Conservation (phyloP, 768 basidiomycete species). For the Russula brevipes region DNA sequence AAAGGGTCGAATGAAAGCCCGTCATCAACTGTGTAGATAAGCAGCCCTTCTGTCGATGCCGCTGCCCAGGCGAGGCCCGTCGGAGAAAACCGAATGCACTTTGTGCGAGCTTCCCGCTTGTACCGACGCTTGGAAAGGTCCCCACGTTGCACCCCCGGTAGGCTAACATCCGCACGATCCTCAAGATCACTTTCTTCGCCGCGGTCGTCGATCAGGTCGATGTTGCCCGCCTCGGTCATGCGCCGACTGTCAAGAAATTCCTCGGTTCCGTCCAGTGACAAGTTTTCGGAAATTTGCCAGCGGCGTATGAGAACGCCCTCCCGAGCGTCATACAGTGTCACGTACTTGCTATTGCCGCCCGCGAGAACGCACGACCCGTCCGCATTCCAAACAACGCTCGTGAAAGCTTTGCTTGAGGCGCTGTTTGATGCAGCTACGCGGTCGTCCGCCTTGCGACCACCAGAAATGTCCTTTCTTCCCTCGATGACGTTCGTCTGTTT, state of each 20-base stretch:
- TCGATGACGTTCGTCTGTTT: conserved; percentile 89
- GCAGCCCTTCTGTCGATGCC: conserved; percentile 90
- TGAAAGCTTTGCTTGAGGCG: conserved; percentile 85
- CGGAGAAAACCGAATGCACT: conserved; percentile 89
- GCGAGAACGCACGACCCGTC: conserved; percentile 90
- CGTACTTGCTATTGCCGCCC: conserved; percentile 96
- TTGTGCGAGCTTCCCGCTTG: conserved; percentile 85
- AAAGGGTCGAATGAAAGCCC: conserved; percentile 89
- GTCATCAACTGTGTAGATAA: conserved; percentile 94
- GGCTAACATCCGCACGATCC: conserved; percentile 72
- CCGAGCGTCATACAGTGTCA: conserved; percentile 86
- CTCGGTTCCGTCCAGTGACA: conserved; percentile 92
- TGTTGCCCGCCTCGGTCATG: conserved; percentile 84
- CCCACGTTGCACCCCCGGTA: conserved; percentile 81
- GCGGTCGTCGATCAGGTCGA: conserved; percentile 73
- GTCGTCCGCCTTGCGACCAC: conserved; percentile 88
- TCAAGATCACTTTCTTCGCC: conserved; percentile 92
- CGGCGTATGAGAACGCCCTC: conserved; percentile 94
- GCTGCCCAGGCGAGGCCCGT: conserved; percentile 95
- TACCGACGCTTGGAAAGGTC: conserved; percentile 87
- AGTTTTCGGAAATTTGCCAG: conserved; percentile 94
- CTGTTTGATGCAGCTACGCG: conserved; percentile 86
- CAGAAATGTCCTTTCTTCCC: conserved; percentile 89
- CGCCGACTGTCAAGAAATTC: conserved; percentile 90
- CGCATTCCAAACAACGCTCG: conserved; percentile 88